phyloP scores from a whole-genome alignment of 129 eudicot genomes.

The Erigeron canadensis region DNA sequence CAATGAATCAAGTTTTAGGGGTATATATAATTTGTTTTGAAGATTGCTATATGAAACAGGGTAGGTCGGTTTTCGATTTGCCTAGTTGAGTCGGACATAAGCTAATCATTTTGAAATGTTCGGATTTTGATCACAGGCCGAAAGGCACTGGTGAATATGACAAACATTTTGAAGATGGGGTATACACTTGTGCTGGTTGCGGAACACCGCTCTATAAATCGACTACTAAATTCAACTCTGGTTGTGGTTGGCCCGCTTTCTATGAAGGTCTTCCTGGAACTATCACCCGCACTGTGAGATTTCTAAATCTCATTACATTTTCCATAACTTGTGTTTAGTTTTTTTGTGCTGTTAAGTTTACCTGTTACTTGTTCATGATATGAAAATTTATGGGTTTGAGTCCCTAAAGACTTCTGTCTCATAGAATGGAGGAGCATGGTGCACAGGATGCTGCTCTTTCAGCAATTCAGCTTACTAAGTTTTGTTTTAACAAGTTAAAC shows the following conservation, averaged over 20 bases:
- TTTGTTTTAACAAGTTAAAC: neutral
- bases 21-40: too few species aligned
- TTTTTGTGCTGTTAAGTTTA: neutral
- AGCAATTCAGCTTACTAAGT: neutral
- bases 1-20: too few species aligned
- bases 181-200: slow-evolving; percentile 88
- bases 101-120: neutral
- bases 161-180: slow-evolving; percentile 65
- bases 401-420: too few species aligned
- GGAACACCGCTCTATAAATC: slow-evolving; percentile 88
- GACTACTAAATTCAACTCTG: slow-evolving; percentile 85
- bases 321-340: neutral
- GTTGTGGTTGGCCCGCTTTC: slow-evolving; percentile 99
- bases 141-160: slow-evolving; percentile 80
- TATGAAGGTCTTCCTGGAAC: slow-evolving; percentile 93
- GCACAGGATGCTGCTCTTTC: neutral
- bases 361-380: neutral
- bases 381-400: neutral
- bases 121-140: slow-evolving; percentile 35
- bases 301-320: neutral
- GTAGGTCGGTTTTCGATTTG: neutral
- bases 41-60: too few species aligned
- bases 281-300: slow-evolving; percentile 69
- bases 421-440: neutral
- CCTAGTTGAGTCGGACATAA: neutral